Base-by-base conservation (phyloP, 495 filamentous ascomycete species). In the Penicillium malachiteum region DNA sequence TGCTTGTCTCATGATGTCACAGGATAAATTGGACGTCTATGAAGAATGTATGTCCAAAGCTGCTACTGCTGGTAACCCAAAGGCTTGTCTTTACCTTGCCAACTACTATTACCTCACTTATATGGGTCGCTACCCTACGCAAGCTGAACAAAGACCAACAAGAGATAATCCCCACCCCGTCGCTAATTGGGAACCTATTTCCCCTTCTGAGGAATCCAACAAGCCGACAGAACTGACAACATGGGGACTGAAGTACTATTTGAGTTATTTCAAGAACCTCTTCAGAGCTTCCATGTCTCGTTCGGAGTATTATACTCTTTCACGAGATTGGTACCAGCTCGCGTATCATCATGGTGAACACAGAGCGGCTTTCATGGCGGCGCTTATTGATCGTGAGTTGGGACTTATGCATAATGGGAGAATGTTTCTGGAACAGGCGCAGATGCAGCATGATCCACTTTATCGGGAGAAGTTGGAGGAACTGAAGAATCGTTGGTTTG, bases 31-130 rank as follows among this genome's bases (percentile, higher is more conserved):
- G 21, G 59, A 68, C 0, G 16, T 14, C 21, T 78, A 78, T 53
- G 73, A 76, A 51, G 55, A 73, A 48, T 68, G 43, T 48, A 71
- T 78, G 69, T 51, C 14, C 46, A 62, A 65, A 41, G 73, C 74
- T 26, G 74, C 74, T 0, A 58, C 57, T 3, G 44, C 61, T 1
- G 71, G 70, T 0, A 14, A 70, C 16, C 6, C 6, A 0, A 41
- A 58, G 7, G 74, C 75, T 1, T 71, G 69, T 54, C 39, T 64
- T 7, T 68, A 64, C 48, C 53, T 78, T 12, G 75, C 64, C 3
- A 74, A 74, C 48, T 73, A 64, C 57, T 78, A 78, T 50, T 73
- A 70, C 46, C 63, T 60, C 26, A 74, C 61, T 7, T 68, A 38
- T 14, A 54, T 56, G 9, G 68, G 71, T 1, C 40, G 48, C 16